Conservation (phyloP, 768 basidiomycete species). For the Ephemerocybe angulata region DNA sequence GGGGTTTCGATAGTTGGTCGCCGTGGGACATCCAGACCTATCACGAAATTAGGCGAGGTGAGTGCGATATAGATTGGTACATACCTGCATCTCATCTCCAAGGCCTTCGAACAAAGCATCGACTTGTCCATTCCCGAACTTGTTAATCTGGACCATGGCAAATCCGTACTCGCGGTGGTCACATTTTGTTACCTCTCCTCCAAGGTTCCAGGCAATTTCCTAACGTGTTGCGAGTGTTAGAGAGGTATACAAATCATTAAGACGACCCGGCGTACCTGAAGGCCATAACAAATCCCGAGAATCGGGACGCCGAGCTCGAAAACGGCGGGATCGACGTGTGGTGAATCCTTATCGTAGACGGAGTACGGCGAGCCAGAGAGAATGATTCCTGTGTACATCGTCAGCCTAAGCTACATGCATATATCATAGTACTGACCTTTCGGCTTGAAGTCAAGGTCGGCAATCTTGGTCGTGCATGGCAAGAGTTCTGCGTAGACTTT, state of each 20-base stretch:
- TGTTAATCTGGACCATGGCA: constrained; percentile 73
- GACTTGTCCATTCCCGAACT: constrained; percentile 48
- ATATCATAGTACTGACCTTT: constrained; percentile 56
- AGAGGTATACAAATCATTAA: background rate
- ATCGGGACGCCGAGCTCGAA: constrained; percentile 88
- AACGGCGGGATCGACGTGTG: constrained; percentile 89
- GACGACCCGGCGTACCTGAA: constrained; percentile 60
- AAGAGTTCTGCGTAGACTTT: constrained; percentile 97
- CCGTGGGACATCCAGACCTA: constrained; percentile 99
- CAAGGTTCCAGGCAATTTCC: constrained; percentile 91
- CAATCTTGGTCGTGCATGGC: constrained; percentile 90
- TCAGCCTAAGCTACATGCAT: background rate
- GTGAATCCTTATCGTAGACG: constrained; percentile 89
- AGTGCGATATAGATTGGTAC: constrained; percentile 12
- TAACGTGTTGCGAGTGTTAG: constrained; percentile 26
- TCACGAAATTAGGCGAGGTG: constrained; percentile 4
- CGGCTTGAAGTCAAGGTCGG: constrained; percentile 87
- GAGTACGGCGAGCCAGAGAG: constrained; percentile 98
- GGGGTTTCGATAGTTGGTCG: constrained; percentile 82
- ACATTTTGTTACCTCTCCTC: constrained; percentile 80
- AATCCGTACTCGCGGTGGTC: constrained; percentile 95
- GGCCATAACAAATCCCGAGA: constrained; percentile 95
- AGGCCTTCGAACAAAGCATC: constrained; percentile 84
- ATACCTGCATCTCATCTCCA: constrained; percentile 85
- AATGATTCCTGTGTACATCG: constrained; percentile 67